Conservation (phyloP, 176 grass and related monocot species). For the Ampelocalamus luodianensis region DNA sequence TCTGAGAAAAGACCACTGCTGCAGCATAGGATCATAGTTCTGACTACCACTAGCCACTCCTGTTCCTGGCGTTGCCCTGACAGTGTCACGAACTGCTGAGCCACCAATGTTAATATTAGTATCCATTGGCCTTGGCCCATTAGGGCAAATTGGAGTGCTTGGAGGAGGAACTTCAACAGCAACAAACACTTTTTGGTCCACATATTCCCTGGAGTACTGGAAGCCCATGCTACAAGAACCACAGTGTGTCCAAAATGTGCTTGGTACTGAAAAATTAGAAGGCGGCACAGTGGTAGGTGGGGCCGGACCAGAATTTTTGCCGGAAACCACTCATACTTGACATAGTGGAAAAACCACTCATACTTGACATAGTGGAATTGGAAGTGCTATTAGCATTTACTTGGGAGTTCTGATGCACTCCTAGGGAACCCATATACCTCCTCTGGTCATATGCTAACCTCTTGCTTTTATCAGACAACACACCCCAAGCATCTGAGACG, state of each 20-base stretch:
- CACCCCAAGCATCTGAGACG: constrained; percentile 62
- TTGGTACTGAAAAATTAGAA: not conserved
- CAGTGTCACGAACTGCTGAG: constrained; percentile 25
- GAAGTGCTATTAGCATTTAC: constrained; percentile 27
- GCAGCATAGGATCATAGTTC: constrained; percentile 32
- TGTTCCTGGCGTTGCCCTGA: constrained; percentile 8
- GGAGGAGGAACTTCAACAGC: constrained; percentile 50
- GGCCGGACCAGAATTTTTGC: constrained; percentile 1
- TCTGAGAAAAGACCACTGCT: constrained; percentile 43
- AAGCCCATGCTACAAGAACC: constrained; percentile 38
- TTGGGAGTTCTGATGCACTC: constrained; percentile 26
- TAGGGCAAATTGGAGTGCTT: not conserved
- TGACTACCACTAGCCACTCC: constrained; percentile 35
- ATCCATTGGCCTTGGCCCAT: not conserved
- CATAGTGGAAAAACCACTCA: constrained; percentile 6
- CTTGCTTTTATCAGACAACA: constrained; percentile 59
- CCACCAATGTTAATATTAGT: constrained; percentile 15
- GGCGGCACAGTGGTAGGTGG: not conserved
- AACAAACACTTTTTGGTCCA: constrained; percentile 40
- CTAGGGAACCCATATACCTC: constrained; percentile 37
- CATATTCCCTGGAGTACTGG: constrained; percentile 52
- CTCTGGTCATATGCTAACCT: constrained; percentile 54
- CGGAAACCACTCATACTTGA: constrained; percentile 8
- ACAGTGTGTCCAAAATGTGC: constrained; percentile 81
- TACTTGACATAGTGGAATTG: constrained; percentile 19